Conservation (phyloP, 1,139 yeast species). For the Debaryomyces singareniensis region DNA sequence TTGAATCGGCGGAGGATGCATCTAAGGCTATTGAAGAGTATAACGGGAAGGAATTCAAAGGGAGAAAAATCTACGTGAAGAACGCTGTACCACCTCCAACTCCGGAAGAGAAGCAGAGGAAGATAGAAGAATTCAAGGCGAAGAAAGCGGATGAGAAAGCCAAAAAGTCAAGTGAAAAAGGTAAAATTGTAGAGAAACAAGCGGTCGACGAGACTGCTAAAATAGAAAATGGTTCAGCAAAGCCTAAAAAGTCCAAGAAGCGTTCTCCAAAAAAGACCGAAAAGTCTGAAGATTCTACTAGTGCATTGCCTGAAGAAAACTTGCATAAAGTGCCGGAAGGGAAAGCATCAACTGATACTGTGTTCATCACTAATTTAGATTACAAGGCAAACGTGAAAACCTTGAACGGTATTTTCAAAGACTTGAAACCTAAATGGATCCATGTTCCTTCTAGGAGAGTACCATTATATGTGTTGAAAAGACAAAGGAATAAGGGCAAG, state of each 20-base stretch:
- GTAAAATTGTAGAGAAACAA: slow-evolving; percentile 13
- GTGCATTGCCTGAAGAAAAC: slow-evolving; percentile 9
- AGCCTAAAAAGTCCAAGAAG: slow-evolving; percentile 6
- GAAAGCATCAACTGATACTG: slow-evolving; percentile 45
- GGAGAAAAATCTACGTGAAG: slow-evolving; percentile 43
- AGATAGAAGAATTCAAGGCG: slow-evolving; percentile 31
- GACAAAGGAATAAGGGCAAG: slow-evolving; percentile 32
- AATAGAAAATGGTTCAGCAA: slow-evolving; percentile 7
- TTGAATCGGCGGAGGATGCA: slow-evolving; percentile 42
- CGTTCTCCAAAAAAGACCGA: slow-evolving; percentile 5
- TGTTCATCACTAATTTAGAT: slow-evolving; percentile 55
- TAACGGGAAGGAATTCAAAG: slow-evolving; percentile 40
- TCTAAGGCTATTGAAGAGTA: slow-evolving; percentile 39
- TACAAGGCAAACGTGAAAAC: slow-evolving; percentile 40
- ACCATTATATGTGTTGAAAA: slow-evolving; percentile 32
- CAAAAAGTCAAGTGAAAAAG: slow-evolving; percentile 16
- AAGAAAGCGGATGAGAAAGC: slow-evolving; percentile 25
- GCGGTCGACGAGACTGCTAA: slow-evolving; percentile 9
- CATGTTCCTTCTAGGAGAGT: slow-evolving; percentile 49
- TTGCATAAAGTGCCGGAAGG: slow-evolving; percentile 45
- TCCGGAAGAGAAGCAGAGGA: slow-evolving; percentile 38
- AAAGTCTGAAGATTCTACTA: slow-evolving; percentile 1
- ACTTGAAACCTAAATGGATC: slow-evolving; percentile 47
- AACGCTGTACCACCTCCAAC: slow-evolving; percentile 50
- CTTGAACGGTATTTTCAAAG: slow-evolving; percentile 39